Base-by-base conservation (phyloP, 768 basidiomycete genomes). In the Leccinum sublutescens region DNA sequence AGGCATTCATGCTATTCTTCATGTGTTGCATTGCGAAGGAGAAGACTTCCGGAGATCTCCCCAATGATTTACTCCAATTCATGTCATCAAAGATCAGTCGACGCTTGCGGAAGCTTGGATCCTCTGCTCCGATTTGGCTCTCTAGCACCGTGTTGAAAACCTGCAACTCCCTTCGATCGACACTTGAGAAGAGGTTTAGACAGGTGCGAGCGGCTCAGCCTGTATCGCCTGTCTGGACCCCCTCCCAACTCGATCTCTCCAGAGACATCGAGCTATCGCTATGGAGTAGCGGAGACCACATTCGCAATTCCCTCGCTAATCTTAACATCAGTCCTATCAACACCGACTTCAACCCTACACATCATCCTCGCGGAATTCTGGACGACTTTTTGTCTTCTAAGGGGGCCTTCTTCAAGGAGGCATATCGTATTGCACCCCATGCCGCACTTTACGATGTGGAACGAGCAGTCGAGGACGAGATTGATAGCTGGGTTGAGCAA, bases 1-100 rank as follows among this genome's bases (percentile, higher is more conserved):
- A 85, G 55, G 10, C 36, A 2, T 85, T 85, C 66, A 77, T 83
- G 64, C 45, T 78, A 2, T 82, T 74, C 51, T 68, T 82, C 52
- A 64, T 78, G 36, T 62, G 74, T 5, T 40, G 61, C 23, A 56
- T 72, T 3, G 62, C 78, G 2, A 34, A 65, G 3, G 27, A 64
- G 4, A 71, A 69, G 4, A 52, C 68, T 0, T 50, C 57, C 2
- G 10, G 1, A 0, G 55, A 67, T 12, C 51, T 65, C 15, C 34
- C 62, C 4, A 73, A 62, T 40, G 69, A 78, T 36, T 2, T 73
- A 8, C 65, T 78, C 5, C 68, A 66, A 14, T 64, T 33, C 33
- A 72, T 73, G 67, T 68, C 65, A 1, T 50, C 64, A 12, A 75
- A 75, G 23, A 63, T 69, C 45, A 62, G 61, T 43, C 70, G 67